These are phyloP conservation scores for Rhodotorula taiwanensis DNA, from an alignment of 768 basidiomycete species.

Conservation along the genomic window DNA sequence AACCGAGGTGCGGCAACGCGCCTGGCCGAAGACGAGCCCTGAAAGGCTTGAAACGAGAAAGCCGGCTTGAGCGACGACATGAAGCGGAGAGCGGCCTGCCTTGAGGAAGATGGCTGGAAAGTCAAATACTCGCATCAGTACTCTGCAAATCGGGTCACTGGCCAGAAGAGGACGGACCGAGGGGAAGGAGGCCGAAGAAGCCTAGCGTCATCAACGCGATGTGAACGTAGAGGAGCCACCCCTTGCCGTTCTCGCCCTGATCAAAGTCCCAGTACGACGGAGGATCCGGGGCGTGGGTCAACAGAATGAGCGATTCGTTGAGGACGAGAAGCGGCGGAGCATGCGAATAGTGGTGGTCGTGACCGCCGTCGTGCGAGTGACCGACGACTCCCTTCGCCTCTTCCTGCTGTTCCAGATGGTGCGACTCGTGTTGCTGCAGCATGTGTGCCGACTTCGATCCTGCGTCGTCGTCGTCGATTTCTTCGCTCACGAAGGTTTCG, in stretches of 20 bases:
- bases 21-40: conserved; percentile 59
- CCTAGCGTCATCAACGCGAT: conserved; percentile 66
- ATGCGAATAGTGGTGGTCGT: conserved; percentile 14
- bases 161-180: conserved; percentile 52
- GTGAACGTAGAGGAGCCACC: conserved; percentile 51
- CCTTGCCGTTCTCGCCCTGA: conserved; percentile 37
- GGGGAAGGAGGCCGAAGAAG: conserved; percentile 74
- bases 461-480: too few species aligned
- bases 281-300: conserved; percentile 62
- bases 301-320: conserved; percentile 68
- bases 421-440: too few species aligned
- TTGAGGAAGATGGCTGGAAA: conserved; percentile 67
- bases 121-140: background rate
- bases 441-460: too few species aligned
- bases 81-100: conserved; percentile 63
- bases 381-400: background rate
- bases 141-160: too few species aligned
- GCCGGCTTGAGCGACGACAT: conserved; percentile 54
- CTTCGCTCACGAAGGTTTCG: too few species aligned
- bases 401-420: background rate
- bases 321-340: conserved; percentile 44
- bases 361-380: background rate
- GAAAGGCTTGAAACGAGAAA: conserved; percentile 61
- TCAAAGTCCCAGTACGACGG: conserved; percentile 79
- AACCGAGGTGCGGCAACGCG: conserved; percentile 49